Conservation (phyloP, 1,284 basidiomycete species). For the Fomitopsis betulina region DNA sequence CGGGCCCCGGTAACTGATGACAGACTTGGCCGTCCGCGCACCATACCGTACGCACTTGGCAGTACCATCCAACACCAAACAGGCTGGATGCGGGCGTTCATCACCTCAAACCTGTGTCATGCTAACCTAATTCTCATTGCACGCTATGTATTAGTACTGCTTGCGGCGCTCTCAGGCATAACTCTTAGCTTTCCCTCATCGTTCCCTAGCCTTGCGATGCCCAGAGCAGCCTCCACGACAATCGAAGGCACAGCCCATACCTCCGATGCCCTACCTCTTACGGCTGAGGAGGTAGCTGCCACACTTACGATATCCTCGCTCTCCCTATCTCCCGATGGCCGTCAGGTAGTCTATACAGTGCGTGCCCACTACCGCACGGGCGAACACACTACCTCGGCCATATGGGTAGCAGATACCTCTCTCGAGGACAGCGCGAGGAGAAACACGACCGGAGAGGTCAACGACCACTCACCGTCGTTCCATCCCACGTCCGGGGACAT, state of each 20-base stretch:
- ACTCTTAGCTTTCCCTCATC: too few relatives aligned
- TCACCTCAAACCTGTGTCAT: too few relatives aligned
- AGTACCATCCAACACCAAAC: too few relatives aligned
- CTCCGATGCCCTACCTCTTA: background rate
- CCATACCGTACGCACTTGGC: too few relatives aligned
- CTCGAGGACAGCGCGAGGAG: background rate
- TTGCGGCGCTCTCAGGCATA: too few relatives aligned
- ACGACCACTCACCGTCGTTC: slow-evolving; percentile 5
- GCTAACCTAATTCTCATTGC: too few relatives aligned
- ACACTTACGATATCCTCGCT: slow-evolving; percentile 1
- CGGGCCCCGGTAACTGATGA: too few relatives aligned
- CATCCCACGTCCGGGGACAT: slow-evolving; percentile 5
- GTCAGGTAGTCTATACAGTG: slow-evolving; percentile 4
- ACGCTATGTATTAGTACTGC: too few relatives aligned
- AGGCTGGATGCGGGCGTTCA: too few relatives aligned
- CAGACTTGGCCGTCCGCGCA: too few relatives aligned
- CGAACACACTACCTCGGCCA: slow-evolving; percentile 6
- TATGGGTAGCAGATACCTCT: slow-evolving; percentile 7
- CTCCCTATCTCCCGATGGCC: slow-evolving; percentile 1
- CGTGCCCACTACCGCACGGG: slow-evolving; percentile 3
- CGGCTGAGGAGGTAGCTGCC: slow-evolving; percentile 1
- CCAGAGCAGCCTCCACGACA: too few relatives aligned
- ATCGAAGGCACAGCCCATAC: background rate
- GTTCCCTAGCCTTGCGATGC: background rate
- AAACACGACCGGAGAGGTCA: background rate